A percentile compares a stretch with the other conserved stretches of the same genome.
Evolutionary conservation across 1,139 yeast species (phyloP).

Genomic region (Spathaspora sp.): DNA sequence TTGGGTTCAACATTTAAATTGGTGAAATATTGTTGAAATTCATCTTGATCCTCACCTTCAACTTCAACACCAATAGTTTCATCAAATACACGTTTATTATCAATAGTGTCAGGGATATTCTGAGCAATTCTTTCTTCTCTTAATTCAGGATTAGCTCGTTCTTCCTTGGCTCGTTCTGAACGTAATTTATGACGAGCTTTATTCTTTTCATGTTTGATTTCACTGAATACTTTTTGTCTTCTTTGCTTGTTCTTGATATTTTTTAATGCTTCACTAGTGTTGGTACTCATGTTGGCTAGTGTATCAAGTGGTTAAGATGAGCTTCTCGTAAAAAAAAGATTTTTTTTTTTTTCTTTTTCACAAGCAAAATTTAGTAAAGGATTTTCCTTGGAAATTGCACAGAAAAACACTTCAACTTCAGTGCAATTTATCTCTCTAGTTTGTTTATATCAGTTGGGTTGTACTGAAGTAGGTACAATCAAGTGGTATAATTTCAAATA

Average conservation of each 20-base stretch:
- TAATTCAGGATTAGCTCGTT: slow-evolving; percentile 75
- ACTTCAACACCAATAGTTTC: slow-evolving; percentile 76
- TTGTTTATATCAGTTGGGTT: too few relatives aligned
- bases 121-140: slow-evolving; percentile 75
- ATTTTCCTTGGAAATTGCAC: too few relatives aligned
- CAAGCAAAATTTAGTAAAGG: too few relatives aligned
- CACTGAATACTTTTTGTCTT: slow-evolving; percentile 77
- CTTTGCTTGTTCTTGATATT: slow-evolving; percentile 70
- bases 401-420: background rate
- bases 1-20: slow-evolving; percentile 67
- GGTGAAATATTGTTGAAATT: slow-evolving; percentile 62
- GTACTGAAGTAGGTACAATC: too few relatives aligned
- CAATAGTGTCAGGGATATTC: slow-evolving; percentile 87
- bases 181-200: slow-evolving; percentile 77
- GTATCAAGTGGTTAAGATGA: background rate
- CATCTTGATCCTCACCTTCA: slow-evolving; percentile 71
- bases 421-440: too few relatives aligned
- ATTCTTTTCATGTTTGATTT: slow-evolving; percentile 70
- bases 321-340: background rate
- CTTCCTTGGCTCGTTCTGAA: slow-evolving; percentile 78
- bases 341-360: slow-evolving; percentile 3
- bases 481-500: too few relatives aligned
- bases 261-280: slow-evolving; percentile 37
- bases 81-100: slow-evolving; percentile 83
- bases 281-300: slow-evolving; percentile 2